Evolutionary conservation across 2,329 filamentous ascomycete genomes (phyloP), one percentile per base, ranked within the genome.

Genomic region (Alternaria gaisen): DNA sequence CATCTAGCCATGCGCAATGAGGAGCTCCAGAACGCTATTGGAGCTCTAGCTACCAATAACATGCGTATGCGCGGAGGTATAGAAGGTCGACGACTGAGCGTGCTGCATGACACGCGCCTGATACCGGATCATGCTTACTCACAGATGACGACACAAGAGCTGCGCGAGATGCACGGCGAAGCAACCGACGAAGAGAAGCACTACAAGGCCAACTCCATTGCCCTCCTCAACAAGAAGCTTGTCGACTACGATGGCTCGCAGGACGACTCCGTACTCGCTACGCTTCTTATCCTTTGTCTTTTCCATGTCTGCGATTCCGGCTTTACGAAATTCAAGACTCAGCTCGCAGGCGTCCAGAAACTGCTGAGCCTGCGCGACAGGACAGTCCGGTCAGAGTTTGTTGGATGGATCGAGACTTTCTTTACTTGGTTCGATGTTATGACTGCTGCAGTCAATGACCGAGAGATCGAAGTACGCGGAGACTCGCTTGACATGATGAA

Each of bases 341-440:
- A 97, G 75, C 93, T 97, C 72, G 93, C 93, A 1, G 94, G 94
- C 0, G 93, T 97, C 40, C 94, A 93, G 80, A 96, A 96, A 82
- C 88, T 98, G 32, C 85, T 97, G 11, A 87, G 89, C 4, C 87
- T 97, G 81, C 87, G 93, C 60, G 87, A 90, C 66, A 83, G 87
- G 75, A 80, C 85, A 75, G 72, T 88, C 72, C 78, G 87, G 46
- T 83, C 83, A 12, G 82, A 88, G 52, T 91, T 93, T 62, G 91
- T 92, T 60, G 88, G 89, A 12, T 97, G 94, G 94, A 94, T 97
- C 82, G 92, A 96, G 72, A 89, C 92, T 42, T 88, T 97, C 69
- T 97, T 97, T 74, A 95, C 92, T 34, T 97, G 94, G 85, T 96
- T 97, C 75, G 94, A 97, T 77, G 92, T 94, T 56, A 92, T 97